Base-by-base conservation (phyloP, 306 rosid species). In the Glycine soja region DNA sequence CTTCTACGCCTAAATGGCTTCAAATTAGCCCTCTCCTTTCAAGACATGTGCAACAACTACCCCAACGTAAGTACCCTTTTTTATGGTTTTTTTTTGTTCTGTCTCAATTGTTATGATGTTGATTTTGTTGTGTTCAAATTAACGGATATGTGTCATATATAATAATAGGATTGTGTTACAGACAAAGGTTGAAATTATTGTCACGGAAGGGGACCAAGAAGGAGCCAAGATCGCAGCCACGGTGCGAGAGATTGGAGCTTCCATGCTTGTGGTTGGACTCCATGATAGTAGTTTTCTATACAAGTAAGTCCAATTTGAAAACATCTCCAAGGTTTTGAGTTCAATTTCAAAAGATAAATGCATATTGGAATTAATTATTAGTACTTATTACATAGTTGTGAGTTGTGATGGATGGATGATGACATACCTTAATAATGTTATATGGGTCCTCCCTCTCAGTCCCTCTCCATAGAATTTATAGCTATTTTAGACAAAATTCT, bases 111-210 rank as follows among this genome's bases (percentile, higher is more conserved):
- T 51, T 9, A 5, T 10, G 3, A 36, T 15, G 12, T n/a, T 78
- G 15, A 19, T 68, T 52, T 64, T 59, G 12, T 53, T 13, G 46
- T 71, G 58, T 80, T 47, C 65, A 66, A 83, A 52, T 78, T 70
- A 72, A 79, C 81, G 81, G 54, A 78, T 78, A 87, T 82, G 82
- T 80, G 85, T 76, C 80, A 83, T 89, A 38, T 36, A 36, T 36
- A 88, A 82, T 82, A 72, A 84, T 90, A 89, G 93, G 92, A 43
- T 90, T 90, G 72, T 89, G 87, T 89, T 89, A 40, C 97, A 95
- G 97, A 88, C 98, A 70, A 95, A 87, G 89, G 92, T 90, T 67
- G 97, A 93, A 89, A 93, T 93, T 50, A 54, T 93, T 45, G 94
- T 93, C 53, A 75, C 90, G 64, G 97, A 93, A 78, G 97, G 97